phyloP scores from a whole-genome alignment of 1,284 basidiomycete species.

The Paramarasmius palmivorus region DNA sequence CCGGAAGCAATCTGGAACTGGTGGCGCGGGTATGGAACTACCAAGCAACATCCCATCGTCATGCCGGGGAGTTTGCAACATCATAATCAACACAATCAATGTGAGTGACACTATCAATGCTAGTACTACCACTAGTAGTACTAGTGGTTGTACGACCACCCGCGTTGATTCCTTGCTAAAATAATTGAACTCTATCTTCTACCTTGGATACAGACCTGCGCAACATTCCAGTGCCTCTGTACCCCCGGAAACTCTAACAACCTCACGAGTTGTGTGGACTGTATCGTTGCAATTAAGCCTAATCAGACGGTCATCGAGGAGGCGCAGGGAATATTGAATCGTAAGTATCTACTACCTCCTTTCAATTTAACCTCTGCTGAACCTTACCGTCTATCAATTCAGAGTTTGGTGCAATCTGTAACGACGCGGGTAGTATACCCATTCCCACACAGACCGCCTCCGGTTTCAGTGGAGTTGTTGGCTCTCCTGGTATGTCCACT shows the following conservation, averaged over 20 bases:
- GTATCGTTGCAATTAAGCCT: conserved; percentile 16
- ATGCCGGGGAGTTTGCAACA: conserved; percentile 10
- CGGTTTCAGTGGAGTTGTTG: conserved; percentile 15
- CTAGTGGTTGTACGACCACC: too few species aligned
- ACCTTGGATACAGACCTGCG: conserved; percentile 15
- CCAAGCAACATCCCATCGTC: conserved; percentile 2
- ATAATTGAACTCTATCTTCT: neutral
- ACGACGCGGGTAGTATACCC: conserved; percentile 12
- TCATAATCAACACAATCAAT: conserved; percentile 5
- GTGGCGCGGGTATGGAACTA: conserved; percentile 1
- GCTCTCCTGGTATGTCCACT: neutral
- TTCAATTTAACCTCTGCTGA: neutral
- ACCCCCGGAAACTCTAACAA: conserved; percentile 13
- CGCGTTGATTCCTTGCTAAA: too few species aligned
- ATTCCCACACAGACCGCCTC: conserved; percentile 20
- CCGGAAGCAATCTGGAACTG: conserved; percentile 1
- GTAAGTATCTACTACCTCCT: conserved; percentile 5
- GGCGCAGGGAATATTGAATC: conserved; percentile 22
- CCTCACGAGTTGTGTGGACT: conserved; percentile 19
- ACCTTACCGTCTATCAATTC: neutral
- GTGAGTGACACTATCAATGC: conserved; percentile 1
- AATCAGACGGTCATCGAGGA: conserved; percentile 16
- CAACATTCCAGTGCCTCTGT: conserved; percentile 19
- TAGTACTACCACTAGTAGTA: too few species aligned
- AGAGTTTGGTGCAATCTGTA: conserved; percentile 21